These are phyloP conservation scores for Pseudonectria foliicola DNA, from an alignment of 2,329 filamentous ascomycete genomes.

Conservation along the genomic window DNA sequence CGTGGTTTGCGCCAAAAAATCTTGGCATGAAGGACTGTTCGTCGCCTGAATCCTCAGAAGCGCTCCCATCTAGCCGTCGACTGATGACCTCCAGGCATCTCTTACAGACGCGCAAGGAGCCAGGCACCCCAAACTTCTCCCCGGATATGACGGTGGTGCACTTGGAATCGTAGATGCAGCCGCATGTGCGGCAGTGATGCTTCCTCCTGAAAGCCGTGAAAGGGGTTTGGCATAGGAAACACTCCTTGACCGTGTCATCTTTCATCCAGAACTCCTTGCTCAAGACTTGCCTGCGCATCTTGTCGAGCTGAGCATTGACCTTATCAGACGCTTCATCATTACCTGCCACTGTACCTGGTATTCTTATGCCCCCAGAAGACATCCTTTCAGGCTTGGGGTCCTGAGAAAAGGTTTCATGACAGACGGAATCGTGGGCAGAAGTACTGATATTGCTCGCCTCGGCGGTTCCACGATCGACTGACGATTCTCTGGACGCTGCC, in stretches of 20 bases:
- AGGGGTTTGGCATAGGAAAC: constrained; percentile 81
- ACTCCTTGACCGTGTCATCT: constrained; percentile 96
- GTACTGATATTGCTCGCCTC: constrained; percentile 52
- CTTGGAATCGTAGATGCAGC: constrained; percentile 97
- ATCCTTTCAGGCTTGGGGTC: constrained; percentile 38
- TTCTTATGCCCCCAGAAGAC: constrained; percentile 40
- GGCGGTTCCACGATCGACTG: constrained; percentile 48
- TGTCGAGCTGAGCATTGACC: constrained; percentile 55
- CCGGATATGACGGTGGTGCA: constrained; percentile 91
- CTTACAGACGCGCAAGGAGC: constrained; percentile 83
- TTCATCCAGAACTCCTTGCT: constrained; percentile 99
- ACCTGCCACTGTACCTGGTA: constrained; percentile 49
- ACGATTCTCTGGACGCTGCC: constrained; percentile 50
- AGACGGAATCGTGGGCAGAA: constrained; percentile 50
- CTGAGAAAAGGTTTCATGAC: constrained; percentile 49
- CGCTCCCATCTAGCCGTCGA: constrained; percentile 78
- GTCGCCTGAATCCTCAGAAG: constrained; percentile 79
- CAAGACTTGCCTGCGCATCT: constrained; percentile 78
- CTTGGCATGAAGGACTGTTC: constrained; percentile 62
- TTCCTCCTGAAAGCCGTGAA: constrained; percentile 94
- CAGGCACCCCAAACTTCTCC: constrained; percentile 76
- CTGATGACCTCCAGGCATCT: constrained; percentile 89
- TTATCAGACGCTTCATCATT: constrained; percentile 49
- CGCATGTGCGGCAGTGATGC: constrained; percentile 91
- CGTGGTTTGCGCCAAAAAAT: constrained; percentile 51